Evolutionary conservation across 1,139 yeast genomes (phyloP), one percentile per base, ranked within the genome.

Genomic region (Yamadazyma atmosphaerica): DNA sequence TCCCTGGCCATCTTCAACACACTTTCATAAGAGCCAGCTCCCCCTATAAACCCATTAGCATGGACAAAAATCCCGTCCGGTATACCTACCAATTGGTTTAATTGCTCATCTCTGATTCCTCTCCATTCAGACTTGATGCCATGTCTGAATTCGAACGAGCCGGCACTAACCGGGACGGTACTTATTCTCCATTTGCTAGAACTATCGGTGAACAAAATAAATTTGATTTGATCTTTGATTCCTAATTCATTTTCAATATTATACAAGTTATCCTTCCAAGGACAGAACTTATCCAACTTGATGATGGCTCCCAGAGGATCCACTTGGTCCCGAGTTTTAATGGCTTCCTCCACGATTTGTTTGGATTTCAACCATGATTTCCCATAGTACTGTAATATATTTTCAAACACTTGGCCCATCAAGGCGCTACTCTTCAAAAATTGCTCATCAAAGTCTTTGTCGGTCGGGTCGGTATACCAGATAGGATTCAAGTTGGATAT

Each of bases 11-110:
- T 73, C 53, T 77, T 65, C 41, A 87, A 61, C 13, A 85, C 98
- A 18, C 86, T 86, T 36, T 88, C 97, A 50, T 74, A 68, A 23
- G 95, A 74, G 56, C 81, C 74, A 44, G 94, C 88, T 37, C 99
- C 99, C 26, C 98, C 98, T 58, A 92, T 92, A 65, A 92, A 92
- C 0, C 99, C 98, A 33, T 96, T 87, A 32, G 98, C 97, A 54
- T 92, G 99, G 40, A 94, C 81, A 59, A 92, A 92, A 23, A 90
- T 81, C 58, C 96, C 86, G 3, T 87, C 96, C 15, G 79, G 81
- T 41, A 92, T 77, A 14, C 95, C 96, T 27, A 89, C 69, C 50
- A 76, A 67, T 47, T 81, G 71, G 46, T 86, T 79, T 52, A 92
- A 74, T 32, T 73, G 86, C 24, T 85, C 90, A 58, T 92, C 98